These are phyloP conservation scores for Kluyveromyces sp. DNA, from an alignment of 1,139 yeast species.

Conservation along the genomic window DNA sequence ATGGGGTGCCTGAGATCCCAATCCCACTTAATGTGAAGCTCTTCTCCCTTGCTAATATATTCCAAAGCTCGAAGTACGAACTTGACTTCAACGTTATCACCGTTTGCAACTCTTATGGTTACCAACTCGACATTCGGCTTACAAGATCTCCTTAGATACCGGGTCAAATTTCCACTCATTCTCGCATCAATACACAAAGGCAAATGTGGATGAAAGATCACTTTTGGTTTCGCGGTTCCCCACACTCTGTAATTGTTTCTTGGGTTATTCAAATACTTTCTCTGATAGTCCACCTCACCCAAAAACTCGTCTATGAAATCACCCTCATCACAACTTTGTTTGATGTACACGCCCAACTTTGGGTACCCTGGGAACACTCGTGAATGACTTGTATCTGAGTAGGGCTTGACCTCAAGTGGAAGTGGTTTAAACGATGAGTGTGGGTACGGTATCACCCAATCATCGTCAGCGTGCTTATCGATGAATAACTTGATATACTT, in stretches of 20 bases:
- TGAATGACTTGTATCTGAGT: slow-evolving; percentile 31
- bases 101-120: slow-evolving; percentile 38
- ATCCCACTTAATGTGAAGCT: slow-evolving; percentile 76
- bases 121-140: slow-evolving; percentile 65
- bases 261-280: slow-evolving; percentile 54
- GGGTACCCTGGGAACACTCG: slow-evolving; percentile 60
- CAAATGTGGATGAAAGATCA: slow-evolving; percentile 43
- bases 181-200: slow-evolving; percentile 74
- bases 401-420: slow-evolving; percentile 30
- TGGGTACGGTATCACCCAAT: slow-evolving; percentile 24
- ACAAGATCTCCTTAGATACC: slow-evolving; percentile 75
- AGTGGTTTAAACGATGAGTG: slow-evolving; percentile 16
- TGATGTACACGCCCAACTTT: slow-evolving; percentile 56
- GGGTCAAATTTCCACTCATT: slow-evolving; percentile 64
- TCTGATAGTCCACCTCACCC: slow-evolving; percentile 67
- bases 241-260: slow-evolving; percentile 73
- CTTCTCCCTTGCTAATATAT: slow-evolving; percentile 54
- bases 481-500: slow-evolving; percentile 28
- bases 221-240: slow-evolving; percentile 83
- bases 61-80: slow-evolving; percentile 55
- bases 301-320: slow-evolving; percentile 56
- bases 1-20: slow-evolving; percentile 84
- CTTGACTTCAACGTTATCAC: slow-evolving; percentile 39
- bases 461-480: slow-evolving; percentile 26
- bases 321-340: slow-evolving; percentile 38